Evolutionary conservation across 352 stramenopile species (phyloP).

Genomic region (Halophytophthora batemanensis): DNA sequence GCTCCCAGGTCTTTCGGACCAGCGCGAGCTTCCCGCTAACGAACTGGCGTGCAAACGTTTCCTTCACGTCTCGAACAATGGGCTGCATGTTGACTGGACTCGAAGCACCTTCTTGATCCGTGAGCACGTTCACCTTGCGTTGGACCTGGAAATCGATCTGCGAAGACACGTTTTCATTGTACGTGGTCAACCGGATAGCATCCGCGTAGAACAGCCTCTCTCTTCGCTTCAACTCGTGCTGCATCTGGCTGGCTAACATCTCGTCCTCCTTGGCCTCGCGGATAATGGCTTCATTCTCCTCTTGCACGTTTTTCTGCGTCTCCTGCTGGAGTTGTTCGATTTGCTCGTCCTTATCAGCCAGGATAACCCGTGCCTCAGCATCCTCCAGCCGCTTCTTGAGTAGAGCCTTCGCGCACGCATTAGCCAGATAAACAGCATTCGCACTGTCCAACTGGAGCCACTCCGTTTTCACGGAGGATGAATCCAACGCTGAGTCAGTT

Average conservation of each 20-base stretch:
- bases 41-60: constrained; percentile 51
- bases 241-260: constrained; percentile 27
- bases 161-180: constrained; percentile 60
- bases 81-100: constrained; percentile 5
- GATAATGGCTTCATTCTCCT: constrained; percentile 26
- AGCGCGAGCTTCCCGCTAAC: constrained; percentile 53
- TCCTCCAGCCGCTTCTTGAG: constrained; percentile 32
- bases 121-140: constrained; percentile 31
- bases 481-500: neutral
- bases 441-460: constrained; percentile 41
- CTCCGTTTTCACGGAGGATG: constrained; percentile 7
- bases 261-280: constrained; percentile 39
- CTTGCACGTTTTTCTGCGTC: constrained; percentile 33
- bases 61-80: constrained; percentile 39
- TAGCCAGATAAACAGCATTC: constrained; percentile 53
- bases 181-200: constrained; percentile 56
- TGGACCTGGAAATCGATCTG: constrained; percentile 72
- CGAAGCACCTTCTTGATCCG: constrained; percentile 9
- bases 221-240: constrained; percentile 34
- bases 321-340: constrained; percentile 44
- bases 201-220: constrained; percentile 47
- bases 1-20: constrained; percentile 67
- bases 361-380: constrained; percentile 28
- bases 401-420: constrained; percentile 37
- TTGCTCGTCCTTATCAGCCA: constrained; percentile 29